Base-by-base conservation (phyloP, 2,329 filamentous ascomycete genomes). In the Aureobasidium lini region DNA sequence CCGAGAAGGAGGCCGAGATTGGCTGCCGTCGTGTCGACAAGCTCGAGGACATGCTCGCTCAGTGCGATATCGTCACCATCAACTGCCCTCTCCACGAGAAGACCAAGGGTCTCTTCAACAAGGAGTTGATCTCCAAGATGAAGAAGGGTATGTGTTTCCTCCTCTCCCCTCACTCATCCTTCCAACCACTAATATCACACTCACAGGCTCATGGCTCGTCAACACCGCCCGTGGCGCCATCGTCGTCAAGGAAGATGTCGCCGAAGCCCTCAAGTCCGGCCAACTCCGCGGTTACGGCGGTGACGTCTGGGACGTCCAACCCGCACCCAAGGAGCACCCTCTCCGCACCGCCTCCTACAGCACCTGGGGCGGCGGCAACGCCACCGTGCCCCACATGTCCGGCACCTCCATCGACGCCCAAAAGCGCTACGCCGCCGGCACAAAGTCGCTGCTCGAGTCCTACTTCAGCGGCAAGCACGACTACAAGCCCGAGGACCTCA, bases 61-160 rank as follows among this genome's bases (percentile, higher is more conserved):
- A 95, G 82, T 97, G 93, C 75, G 94, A 97, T 69, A 84, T 97
- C 63, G 93, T 99, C 76, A 99, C 94, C 73, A 97, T 99, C 81
- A 99, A 99, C 87, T 96, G 92, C 84, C 94, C 94, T 57, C 85
- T 99, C 65, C 94, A 99, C 82, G 93, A 97, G 84, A 95, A 95
- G 85, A 99, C 94, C 37, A 84, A 86, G 64, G 93, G 93, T 67
- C 78, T 99, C 64, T 97, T 97, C 84, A 96, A 97, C 87, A 96
- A 96, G 87, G 90, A 97, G 50, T 83, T 97, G 70, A 93, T 97
- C 73, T 82, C 85, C 77, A 96, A 97, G 89, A 99, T 97, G 94
- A 97, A 97, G 89, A 88, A 87, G 75, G 92, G 88, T 86, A 74
- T 67, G 82, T 67, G 23, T 29, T 48, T 13, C 15, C 34, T 23